Conservation (phyloP, 1,139 yeast genomes). For the Sugiyamaella grinbergsii region DNA sequence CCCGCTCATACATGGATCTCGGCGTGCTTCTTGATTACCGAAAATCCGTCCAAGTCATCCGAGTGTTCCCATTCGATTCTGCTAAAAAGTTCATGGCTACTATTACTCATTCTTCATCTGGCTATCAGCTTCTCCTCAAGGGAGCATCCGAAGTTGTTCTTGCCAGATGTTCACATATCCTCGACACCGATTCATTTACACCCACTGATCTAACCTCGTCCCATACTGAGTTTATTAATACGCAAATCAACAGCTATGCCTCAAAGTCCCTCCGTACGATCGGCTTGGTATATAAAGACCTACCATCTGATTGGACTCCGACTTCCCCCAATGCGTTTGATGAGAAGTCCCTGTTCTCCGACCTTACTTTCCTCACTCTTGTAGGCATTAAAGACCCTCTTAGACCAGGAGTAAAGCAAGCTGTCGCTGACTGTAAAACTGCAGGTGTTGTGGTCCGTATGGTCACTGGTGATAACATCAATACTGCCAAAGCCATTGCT, state of each 20-base stretch:
- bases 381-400: conserved; percentile 96
- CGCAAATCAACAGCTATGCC: conserved; percentile 66
- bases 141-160: conserved; percentile 94
- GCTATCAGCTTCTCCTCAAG: conserved; percentile 68
- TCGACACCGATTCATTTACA: conserved; percentile 36
- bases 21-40: conserved; percentile 48
- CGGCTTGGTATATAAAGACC: conserved; percentile 78
- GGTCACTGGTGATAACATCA: conserved; percentile 95
- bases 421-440: conserved; percentile 77
- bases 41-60: conserved; percentile 52
- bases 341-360: conserved; percentile 30
- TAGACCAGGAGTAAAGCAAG: conserved; percentile 84
- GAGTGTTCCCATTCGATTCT: conserved; percentile 88
- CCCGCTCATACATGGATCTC: conserved; percentile 57
- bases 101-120: conserved; percentile 51
- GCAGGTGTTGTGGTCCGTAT: conserved; percentile 96
- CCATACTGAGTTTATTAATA: conserved; percentile 40
- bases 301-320: conserved; percentile 68
- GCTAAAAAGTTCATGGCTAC: conserved; percentile 91
- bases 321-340: conserved; percentile 40
- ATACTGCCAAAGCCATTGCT: conserved; percentile 90
- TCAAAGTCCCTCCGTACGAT: conserved; percentile 80
- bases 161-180: conserved; percentile 50
- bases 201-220: conserved; percentile 43
- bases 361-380: conserved; percentile 52